Base-by-base conservation (phyloP, 352 stramenopile genomes). In the Globisporangium uncinulatum region DNA sequence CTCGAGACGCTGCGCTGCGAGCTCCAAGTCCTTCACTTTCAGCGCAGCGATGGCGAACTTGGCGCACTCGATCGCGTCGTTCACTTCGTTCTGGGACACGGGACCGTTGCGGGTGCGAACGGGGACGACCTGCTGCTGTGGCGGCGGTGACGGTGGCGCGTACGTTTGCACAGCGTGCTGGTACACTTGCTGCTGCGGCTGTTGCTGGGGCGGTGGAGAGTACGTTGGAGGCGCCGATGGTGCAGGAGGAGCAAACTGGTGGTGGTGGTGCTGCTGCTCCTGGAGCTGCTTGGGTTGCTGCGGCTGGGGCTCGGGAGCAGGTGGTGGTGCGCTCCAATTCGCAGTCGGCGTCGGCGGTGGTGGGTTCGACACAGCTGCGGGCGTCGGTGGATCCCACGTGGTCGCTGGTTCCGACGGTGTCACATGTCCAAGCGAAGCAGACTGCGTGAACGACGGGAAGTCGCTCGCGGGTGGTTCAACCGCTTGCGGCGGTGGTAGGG, bases 1-100 rank as follows among this genome's bases (percentile, higher is more conserved):
- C 47, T 94, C 78, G 56, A 94, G 68, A 17, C 83, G 79, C 63
- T 94, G 77, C 37, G 76, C 70, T 39, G 82, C 84, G 10, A 94
- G 60, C n/a, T 92, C 79, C 32, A 88, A 70, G 42, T 94, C 82
- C 71, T 92, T 91, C 43, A 89, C 81, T 74, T 94, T 92, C 21
- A 94, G 63, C 19, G 84, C 82, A 29, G 84, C 84, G 48, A 89
- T 67, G 5, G 84, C 84, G 41, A 94, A 94, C 61, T 92, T 92
- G 14, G 80, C 76, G 41, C 70, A 91, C 54, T 94, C 84, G 50
- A 92, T 86, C 9, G 84, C 84, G 50, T 94, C 84, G 53, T 91
- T 89, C 34, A 92, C 78, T 32, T 94, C 72, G 54, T 68, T 86
- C 41, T 89, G 79, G 17, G 78, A 84, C 20, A 79, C 67, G 4